These are phyloP conservation scores for Tolypocladium endophyticum DNA, from an alignment of 2,329 filamentous ascomycete species.

Conservation along the genomic window DNA sequence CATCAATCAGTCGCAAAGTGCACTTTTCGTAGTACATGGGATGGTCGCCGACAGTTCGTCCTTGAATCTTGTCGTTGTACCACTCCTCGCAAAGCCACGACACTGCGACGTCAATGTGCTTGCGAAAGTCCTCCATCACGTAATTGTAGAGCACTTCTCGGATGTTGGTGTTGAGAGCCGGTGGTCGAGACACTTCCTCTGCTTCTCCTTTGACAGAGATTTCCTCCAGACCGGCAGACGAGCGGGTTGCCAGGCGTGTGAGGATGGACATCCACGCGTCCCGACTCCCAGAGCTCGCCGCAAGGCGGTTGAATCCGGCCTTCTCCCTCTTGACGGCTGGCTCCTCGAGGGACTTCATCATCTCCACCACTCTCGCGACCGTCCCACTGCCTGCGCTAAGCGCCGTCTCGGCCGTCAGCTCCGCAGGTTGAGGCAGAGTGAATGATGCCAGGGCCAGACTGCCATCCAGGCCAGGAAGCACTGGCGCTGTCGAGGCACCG, in stretches of 20 bases:
- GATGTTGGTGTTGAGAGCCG: conserved; percentile 56
- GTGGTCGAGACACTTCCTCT: conserved; percentile 24
- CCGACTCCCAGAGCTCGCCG: conserved; percentile 71
- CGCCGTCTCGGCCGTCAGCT: conserved; percentile 60
- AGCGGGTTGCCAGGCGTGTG: conserved; percentile 72
- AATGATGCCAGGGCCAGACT: conserved; percentile 66
- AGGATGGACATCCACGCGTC: conserved; percentile 90
- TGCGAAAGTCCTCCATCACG: conserved; percentile 84
- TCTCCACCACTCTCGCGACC: conserved; percentile 66
- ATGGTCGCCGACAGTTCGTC: conserved; percentile 31
- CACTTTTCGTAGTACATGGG: conserved; percentile 68
- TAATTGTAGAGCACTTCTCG: conserved; percentile 75
- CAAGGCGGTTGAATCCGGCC: conserved; percentile 71
- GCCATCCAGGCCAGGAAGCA: conserved; percentile 18
- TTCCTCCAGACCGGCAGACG: conserved; percentile 59
- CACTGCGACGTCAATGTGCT: conserved; percentile 80
- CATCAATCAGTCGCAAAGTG: conserved; percentile 73
- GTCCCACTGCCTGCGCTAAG: conserved; percentile 65
- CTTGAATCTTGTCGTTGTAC: conserved; percentile 69
- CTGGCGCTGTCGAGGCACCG: conserved; percentile 45
- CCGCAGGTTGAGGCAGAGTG: conserved; percentile 65
- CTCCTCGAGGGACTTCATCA: conserved; percentile 65
- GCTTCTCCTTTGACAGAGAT: conserved; percentile 50
- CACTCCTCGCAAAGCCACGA: conserved; percentile 96
- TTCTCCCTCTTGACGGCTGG: conserved; percentile 49